Conservation (phyloP, 2,329 filamentous ascomycete species). For the Aspergillus glaucus region DNA sequence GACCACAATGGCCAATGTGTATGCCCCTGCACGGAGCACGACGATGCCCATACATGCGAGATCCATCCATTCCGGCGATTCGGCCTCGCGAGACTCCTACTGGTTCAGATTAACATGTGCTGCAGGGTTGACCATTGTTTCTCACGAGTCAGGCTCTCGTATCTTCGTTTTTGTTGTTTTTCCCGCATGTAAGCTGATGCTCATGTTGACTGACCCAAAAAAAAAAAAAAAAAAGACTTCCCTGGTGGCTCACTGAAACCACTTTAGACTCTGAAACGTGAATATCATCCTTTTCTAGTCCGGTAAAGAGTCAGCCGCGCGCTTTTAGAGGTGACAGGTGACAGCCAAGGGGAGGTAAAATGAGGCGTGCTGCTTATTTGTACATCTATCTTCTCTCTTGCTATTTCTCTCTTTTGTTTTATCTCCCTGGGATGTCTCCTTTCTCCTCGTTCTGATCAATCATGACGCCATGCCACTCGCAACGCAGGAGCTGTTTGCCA, state of each 20-base stretch:
- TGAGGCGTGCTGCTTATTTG: neutral
- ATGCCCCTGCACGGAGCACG: no score
- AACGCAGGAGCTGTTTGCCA: slow-evolving; percentile 41
- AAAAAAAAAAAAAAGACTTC: neutral
- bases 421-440: neutral
- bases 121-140: no score
- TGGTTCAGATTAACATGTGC: no score
- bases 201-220: neutral
- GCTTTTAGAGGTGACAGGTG: neutral
- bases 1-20: no score
- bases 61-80: no score
- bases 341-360: neutral
- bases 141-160: neutral
- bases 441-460: neutral
- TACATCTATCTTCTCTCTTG: neutral
- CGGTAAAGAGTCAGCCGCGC: neutral
- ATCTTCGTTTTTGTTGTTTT: neutral
- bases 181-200: neutral
- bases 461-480: slow-evolving; percentile 23
- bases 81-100: no score
- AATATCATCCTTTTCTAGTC: neutral
- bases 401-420: slow-evolving; percentile 1
- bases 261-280: neutral
- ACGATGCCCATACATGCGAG: no score
- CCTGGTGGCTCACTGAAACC: neutral